Evolutionary conservation across 768 basidiomycete genomes (phyloP), one percentile per base, ranked within the genome.

Genomic region (Roridomyces roridus): DNA sequence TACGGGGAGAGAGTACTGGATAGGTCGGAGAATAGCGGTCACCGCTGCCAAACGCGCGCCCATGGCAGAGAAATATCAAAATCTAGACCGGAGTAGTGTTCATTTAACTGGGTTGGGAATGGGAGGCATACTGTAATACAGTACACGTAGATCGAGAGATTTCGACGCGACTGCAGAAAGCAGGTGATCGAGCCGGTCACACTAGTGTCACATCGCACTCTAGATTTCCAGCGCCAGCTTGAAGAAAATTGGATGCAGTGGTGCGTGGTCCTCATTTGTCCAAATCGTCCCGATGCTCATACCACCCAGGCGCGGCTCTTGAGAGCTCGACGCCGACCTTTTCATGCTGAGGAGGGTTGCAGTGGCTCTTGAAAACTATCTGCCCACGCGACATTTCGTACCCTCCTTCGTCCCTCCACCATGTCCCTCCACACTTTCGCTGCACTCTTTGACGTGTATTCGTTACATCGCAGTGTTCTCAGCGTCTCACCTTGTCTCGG

Each of bases 341-440:
- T 85, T 84, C 84, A 90, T 90, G 88, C 87, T 85, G 74, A 84
- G 81, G 84, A 83, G 82, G 75, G 80, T 75, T 68, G 72, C 78
- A 67, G 75, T 80, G 74, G 73, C 78, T 72, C 80, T 54, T 54
- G 35, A 49, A 44, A 21, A 59, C 21, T 24, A n/a, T 36, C 57
- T 3, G 24, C 29, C 26, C 42, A 50, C 29, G 18, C 41, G 21
- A 4, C 20, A 23, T 46, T 59, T 47, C 40, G n/a, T 2, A 31
- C 50, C 40, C 5, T 42, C 50, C 31, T 65, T 15, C 65, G 60
- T 31, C 54, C 60, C 28, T 66, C 72, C 37, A 7, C 44, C 47
- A 63, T 63, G 61, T 63, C 57, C 43, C 52, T 47, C 34, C 61
- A 59, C 25, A 55, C 61, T 39, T 63, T 63, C 42, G 61, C 61